These are phyloP conservation scores for Candida maesae DNA, from an alignment of 805 yeast genomes.

Conservation along the genomic window DNA sequence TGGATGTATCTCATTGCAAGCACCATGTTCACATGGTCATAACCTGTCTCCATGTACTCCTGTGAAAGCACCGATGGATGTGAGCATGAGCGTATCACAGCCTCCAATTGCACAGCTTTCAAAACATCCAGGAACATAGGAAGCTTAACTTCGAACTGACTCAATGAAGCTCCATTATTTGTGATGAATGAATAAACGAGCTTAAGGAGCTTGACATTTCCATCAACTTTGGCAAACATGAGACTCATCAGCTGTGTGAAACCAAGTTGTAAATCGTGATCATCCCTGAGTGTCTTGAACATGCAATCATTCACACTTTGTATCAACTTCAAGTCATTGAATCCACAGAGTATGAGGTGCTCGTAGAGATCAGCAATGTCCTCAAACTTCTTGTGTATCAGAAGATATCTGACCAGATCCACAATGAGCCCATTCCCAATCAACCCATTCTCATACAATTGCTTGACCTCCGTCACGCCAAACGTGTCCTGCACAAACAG, in stretches of 20 bases:
- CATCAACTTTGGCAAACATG: conserved; percentile 7
- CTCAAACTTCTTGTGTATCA: conserved; percentile 12
- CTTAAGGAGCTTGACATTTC: conserved; percentile 15
- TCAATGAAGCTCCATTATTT: conserved; percentile 7
- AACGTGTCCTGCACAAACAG: conserved; percentile 11
- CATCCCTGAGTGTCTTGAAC: conserved; percentile 8
- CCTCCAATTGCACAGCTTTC: conserved; percentile 14
- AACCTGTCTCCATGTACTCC: conserved; percentile 15
- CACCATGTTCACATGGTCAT: conserved; percentile 14
- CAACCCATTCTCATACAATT: conserved; percentile 1
- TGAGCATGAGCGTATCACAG: conserved; percentile 10
- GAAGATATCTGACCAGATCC: conserved; percentile 9
- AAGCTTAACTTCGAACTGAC: conserved; percentile 3
- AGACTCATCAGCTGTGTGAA: conserved; percentile 13
- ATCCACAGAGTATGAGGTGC: conserved; percentile 5
- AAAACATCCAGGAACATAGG: conserved; percentile 12
- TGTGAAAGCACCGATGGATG: conserved; percentile 12
- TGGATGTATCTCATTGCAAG: conserved; percentile 10
- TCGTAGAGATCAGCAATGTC: conserved; percentile 11
- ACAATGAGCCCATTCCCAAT: conserved; percentile 12
- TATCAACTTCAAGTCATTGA: conserved; percentile 3
- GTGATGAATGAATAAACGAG: conserved; percentile 11
- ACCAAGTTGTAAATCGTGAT: conserved; percentile 18
- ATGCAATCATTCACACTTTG: conserved; percentile 10
- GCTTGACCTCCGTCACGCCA: conserved; percentile 1